Percentiles rank a stretch among this genome's conserved stretches.
Conservation (phyloP, 2,329 filamentous ascomycete genomes). For the Amphichorda felina region DNA sequence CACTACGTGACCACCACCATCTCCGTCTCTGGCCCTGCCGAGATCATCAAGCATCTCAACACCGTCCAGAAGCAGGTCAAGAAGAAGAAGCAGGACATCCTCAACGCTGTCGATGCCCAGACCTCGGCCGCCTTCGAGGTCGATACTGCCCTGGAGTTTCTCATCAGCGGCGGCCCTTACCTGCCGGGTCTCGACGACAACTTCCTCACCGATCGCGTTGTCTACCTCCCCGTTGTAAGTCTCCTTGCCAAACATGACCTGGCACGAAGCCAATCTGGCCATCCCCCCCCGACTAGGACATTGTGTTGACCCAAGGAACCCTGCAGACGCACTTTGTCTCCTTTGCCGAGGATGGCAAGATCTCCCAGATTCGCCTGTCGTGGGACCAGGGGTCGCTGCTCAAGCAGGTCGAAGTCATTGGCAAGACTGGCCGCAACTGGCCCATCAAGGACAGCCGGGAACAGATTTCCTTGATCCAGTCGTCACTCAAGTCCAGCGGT, state of each 20-base stretch:
- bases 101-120: conserved; percentile 61
- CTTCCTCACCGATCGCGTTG: conserved; percentile 73
- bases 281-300: too few relatives aligned
- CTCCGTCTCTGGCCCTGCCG: conserved; percentile 54
- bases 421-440: conserved; percentile 83
- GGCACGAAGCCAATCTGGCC: too few relatives aligned
- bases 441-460: conserved; percentile 82
- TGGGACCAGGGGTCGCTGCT: conserved; percentile 94
- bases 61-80: conserved; percentile 62
- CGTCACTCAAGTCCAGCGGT: conserved; percentile 34
- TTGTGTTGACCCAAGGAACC: conserved; percentile 1
- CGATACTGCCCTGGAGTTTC: conserved; percentile 74
- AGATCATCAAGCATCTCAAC: conserved; percentile 74
- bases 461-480: conserved; percentile 65
- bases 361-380: conserved; percentile 74
- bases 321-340: conserved; percentile 74
- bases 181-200: conserved; percentile 88
- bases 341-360: conserved; percentile 67
- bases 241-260: too few relatives aligned
- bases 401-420: conserved; percentile 90
- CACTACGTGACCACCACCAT: conserved; percentile 88
- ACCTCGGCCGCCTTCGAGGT: conserved; percentile 70
- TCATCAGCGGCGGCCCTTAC: conserved; percentile 71
- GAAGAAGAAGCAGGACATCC: conserved; percentile 69
- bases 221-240: conserved; percentile 71